These are phyloP conservation scores for Lasiosphaeria ovina DNA, from an alignment of 495 filamentous ascomycete genomes.

Conservation along the genomic window DNA sequence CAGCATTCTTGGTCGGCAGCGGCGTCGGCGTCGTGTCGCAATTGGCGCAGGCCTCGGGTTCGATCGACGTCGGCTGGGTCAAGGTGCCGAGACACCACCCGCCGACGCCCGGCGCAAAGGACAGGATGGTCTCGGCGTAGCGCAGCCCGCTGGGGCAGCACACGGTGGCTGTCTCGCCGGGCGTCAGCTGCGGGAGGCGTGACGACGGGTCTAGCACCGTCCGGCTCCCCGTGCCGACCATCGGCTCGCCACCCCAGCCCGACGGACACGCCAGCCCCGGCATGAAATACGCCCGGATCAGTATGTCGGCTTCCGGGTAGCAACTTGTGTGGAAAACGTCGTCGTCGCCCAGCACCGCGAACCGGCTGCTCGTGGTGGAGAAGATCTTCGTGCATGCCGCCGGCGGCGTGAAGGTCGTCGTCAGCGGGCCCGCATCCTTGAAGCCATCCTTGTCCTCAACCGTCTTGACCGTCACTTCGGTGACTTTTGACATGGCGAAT, in stretches of 20 bases:
- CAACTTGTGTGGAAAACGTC: background rate
- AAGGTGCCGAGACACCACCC: background rate
- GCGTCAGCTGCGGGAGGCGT: background rate
- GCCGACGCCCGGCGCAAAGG: background rate
- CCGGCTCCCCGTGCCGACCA: background rate
- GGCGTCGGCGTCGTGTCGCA: background rate
- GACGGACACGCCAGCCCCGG: background rate
- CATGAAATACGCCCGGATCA: background rate
- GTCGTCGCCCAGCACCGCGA: background rate
- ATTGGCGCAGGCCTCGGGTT: background rate
- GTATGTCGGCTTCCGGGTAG: background rate
- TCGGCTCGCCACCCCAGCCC: background rate
- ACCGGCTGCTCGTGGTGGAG: background rate
- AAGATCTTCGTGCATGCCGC: constrained; percentile 3
- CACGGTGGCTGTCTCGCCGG: background rate
- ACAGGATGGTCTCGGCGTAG: background rate
- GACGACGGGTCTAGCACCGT: background rate
- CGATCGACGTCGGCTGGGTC: background rate
- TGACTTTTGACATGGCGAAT: background rate
- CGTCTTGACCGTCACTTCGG: background rate
- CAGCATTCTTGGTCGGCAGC: background rate
- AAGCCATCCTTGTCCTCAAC: background rate
- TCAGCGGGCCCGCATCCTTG: background rate
- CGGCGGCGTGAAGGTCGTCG: constrained; percentile 3
- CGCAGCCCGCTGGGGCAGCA: background rate